phyloP scores from a whole-genome alignment of 1,284 basidiomycete genomes.

The Sporisorium exsertum region DNA sequence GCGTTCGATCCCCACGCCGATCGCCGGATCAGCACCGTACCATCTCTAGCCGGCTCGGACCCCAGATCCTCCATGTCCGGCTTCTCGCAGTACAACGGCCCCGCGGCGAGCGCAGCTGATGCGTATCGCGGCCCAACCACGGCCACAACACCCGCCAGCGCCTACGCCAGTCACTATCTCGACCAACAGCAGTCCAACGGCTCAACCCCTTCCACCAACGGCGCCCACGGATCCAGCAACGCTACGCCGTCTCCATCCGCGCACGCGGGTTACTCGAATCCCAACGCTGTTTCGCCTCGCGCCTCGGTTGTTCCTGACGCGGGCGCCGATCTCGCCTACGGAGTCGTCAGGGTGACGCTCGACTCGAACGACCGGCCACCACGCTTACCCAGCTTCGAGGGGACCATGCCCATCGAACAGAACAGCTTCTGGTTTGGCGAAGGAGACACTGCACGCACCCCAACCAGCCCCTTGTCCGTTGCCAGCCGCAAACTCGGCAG shows the following conservation, averaged over 20 bases:
- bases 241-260: conserved; percentile 4
- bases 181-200: conserved; percentile 32
- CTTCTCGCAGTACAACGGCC: conserved; percentile 33
- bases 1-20: conserved; percentile 30
- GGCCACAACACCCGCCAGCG: conserved; percentile 34
- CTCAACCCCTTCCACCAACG: conserved; percentile 2
- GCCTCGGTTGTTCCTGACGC: conserved; percentile 29
- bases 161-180: conserved; percentile 45
- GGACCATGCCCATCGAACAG: conserved; percentile 31
- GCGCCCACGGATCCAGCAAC: conserved; percentile 8
- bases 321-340: conserved; percentile 15
- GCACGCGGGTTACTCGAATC: conserved; percentile 34
- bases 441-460: conserved; percentile 14
- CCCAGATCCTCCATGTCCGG: conserved; percentile 32
- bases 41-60: conserved; percentile 32
- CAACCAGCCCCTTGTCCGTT: conserved; percentile 36
- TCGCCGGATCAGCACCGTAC: conserved; percentile 30
- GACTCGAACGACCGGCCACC: conserved; percentile 36
- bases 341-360: conserved; percentile 22
- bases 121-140: conserved; percentile 24
- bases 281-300: conserved; percentile 39
- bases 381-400: conserved; percentile 52
- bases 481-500: conserved; percentile 39
- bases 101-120: conserved; percentile 40
- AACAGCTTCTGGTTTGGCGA: conserved; percentile 45